Evolutionary conservation across 2,329 filamentous ascomycete species (phyloP).

Genomic region (Aspergillus sp.): DNA sequence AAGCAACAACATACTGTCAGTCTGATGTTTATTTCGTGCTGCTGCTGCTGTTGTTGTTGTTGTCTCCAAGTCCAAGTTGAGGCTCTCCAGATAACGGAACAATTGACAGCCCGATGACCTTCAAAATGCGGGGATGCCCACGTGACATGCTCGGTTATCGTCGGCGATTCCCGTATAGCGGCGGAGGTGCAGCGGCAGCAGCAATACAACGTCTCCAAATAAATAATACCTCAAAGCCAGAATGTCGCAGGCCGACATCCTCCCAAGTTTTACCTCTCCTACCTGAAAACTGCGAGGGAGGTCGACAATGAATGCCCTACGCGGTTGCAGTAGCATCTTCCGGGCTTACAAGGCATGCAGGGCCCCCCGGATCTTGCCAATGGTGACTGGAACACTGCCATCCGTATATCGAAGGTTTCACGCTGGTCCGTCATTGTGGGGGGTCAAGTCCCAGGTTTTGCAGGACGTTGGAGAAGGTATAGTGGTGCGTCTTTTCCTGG

Average conservation of each 20-base stretch:
- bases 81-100: slow-evolving; percentile 1
- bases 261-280: neutral
- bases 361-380: slow-evolving; percentile 19
- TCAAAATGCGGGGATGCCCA: slow-evolving; percentile 16
- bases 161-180: slow-evolving; percentile 11
- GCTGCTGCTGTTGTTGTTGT: too few species aligned
- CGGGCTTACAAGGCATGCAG: slow-evolving; percentile 18
- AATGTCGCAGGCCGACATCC: neutral
- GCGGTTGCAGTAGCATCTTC: slow-evolving; percentile 22
- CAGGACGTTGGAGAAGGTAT: slow-evolving; percentile 39
- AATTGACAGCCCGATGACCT: slow-evolving; percentile 1
- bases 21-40: too few species aligned
- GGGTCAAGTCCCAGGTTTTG: slow-evolving; percentile 32
- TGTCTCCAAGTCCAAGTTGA: neutral
- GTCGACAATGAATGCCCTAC: slow-evolving; percentile 23
- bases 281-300: neutral
- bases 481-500: neutral
- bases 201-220: neutral
- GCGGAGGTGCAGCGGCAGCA: slow-evolving; percentile 6
- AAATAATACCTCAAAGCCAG: neutral
- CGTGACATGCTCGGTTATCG: slow-evolving; percentile 19
- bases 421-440: slow-evolving; percentile 24
- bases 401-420: slow-evolving; percentile 28
- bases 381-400: slow-evolving; percentile 16
- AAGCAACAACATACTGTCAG: too few species aligned